These are phyloP conservation scores for Leccinum colubrinum DNA, from an alignment of 1,284 basidiomycete species.

Conservation along the genomic window DNA sequence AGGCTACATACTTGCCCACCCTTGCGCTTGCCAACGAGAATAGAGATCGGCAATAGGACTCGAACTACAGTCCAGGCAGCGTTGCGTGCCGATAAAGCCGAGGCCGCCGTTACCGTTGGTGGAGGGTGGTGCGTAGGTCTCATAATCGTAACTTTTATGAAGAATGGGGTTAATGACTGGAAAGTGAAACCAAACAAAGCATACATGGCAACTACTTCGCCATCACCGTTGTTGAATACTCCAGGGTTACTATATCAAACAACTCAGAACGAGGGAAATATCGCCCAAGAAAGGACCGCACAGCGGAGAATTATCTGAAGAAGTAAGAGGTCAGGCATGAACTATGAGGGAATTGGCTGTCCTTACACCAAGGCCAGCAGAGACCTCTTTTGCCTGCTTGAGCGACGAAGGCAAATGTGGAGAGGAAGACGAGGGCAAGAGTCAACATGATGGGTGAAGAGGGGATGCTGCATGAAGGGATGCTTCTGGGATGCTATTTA, in stretches of 20 bases:
- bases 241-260: conserved; percentile 27
- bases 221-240: conserved; percentile 26
- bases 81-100: conserved; percentile 41
- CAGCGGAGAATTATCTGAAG: conserved; percentile 22
- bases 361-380: conserved; percentile 26
- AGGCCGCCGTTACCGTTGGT: conserved; percentile 34
- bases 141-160: conserved; percentile 35
- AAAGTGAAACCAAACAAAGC: background rate
- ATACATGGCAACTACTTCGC: conserved; percentile 36
- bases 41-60: conserved; percentile 35
- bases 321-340: conserved; percentile 5
- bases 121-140: conserved; percentile 35
- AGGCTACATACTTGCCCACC: conserved; percentile 31
- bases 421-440: conserved; percentile 10
- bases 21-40: conserved; percentile 30
- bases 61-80: conserved; percentile 35
- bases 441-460: conserved; percentile 4
- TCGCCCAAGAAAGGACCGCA: conserved; percentile 2
- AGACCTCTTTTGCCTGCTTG: conserved; percentile 27
- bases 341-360: background rate
- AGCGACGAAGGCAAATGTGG: conserved; percentile 10
- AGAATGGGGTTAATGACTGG: background rate
- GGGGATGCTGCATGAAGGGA: background rate
- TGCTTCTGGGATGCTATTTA: background rate
- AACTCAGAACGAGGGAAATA: background rate